Evolutionary conservation across 768 basidiomycete species (phyloP).

Genomic region (Auriscalpium vulgare): DNA sequence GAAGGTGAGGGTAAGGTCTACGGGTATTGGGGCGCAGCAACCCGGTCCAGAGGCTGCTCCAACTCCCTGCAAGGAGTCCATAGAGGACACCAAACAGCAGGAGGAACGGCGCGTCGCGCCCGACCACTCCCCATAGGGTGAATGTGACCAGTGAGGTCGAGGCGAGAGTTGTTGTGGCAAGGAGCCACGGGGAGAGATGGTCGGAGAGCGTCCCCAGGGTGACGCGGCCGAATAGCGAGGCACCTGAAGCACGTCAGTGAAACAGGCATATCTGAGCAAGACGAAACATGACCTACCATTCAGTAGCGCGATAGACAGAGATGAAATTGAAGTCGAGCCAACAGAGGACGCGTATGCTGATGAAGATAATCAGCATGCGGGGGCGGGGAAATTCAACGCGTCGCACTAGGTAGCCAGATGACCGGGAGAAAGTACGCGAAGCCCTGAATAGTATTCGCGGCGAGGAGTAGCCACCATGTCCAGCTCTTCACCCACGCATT

Average conservation of each 20-base stretch:
- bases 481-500: constrained; percentile 16
- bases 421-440: constrained; percentile 20
- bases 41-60: constrained; percentile 25
- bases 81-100: constrained; percentile 22
- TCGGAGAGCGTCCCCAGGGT: constrained; percentile 16
- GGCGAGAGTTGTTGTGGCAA: constrained; percentile 16
- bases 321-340: constrained; percentile 5
- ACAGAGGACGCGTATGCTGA: constrained; percentile 17
- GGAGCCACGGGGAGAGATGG: constrained; percentile 14
- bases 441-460: constrained; percentile 19
- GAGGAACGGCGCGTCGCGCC: constrained; percentile 19
- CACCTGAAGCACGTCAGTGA: neutral
- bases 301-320: constrained; percentile 16
- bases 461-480: constrained; percentile 20
- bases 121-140: constrained; percentile 24
- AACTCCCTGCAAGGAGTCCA: constrained; percentile 25
- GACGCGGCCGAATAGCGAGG: constrained; percentile 12
- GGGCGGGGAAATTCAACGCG: neutral
- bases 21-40: constrained; percentile 19
- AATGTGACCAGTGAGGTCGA: constrained; percentile 21
- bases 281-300: constrained; percentile 6
- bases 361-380: neutral
- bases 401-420: constrained; percentile 21
- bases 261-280: too few species aligned
- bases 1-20: constrained; percentile 9